phyloP scores from a whole-genome alignment of 306 rosid genomes.

The Echinosophora koreensis region DNA sequence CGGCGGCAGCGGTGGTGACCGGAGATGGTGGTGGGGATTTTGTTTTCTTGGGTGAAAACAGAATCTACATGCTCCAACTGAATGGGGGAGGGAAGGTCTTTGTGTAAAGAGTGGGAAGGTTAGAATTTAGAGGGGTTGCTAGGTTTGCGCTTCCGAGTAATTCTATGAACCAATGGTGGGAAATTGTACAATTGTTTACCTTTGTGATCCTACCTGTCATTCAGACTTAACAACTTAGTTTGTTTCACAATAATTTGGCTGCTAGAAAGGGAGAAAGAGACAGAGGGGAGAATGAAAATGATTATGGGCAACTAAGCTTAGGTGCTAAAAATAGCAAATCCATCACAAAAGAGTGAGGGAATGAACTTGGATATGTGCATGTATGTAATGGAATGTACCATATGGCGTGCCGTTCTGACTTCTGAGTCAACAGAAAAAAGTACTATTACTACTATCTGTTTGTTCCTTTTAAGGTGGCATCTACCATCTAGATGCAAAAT shows the following conservation, averaged over 20 bases:
- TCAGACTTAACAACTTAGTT: conserved; percentile 40
- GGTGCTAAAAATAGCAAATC: conserved; percentile 5
- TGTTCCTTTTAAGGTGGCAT: not conserved
- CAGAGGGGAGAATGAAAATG: not conserved
- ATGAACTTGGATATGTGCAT: not conserved
- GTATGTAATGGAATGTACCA: too few species aligned
- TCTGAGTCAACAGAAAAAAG: not conserved
- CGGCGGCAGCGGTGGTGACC: not conserved
- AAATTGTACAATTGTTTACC: not conserved
- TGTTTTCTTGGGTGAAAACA: not conserved
- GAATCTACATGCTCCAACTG: not conserved
- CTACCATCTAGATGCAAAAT: not conserved
- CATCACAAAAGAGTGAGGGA: not conserved
- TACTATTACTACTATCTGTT: too few species aligned
- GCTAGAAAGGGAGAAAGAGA: not conserved
- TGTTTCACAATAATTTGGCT: conserved; percentile 8
- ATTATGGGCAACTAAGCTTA: not conserved
- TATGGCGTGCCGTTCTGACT: not conserved
- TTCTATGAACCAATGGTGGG: conserved; percentile 38
- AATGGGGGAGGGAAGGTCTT: not conserved
- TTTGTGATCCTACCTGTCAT: not conserved
- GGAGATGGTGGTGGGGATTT: conserved; percentile 18
- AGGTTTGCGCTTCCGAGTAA: conserved; percentile 39
- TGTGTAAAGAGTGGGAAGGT: conserved; percentile 7
- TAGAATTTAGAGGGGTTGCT: conserved; percentile 39